A percentile compares a stretch with the other conserved stretches of the same genome.
These are phyloP conservation scores for Ceratocystis cacaofunesta DNA, from an alignment of 2,329 filamentous ascomycete genomes.

Conservation along the genomic window DNA sequence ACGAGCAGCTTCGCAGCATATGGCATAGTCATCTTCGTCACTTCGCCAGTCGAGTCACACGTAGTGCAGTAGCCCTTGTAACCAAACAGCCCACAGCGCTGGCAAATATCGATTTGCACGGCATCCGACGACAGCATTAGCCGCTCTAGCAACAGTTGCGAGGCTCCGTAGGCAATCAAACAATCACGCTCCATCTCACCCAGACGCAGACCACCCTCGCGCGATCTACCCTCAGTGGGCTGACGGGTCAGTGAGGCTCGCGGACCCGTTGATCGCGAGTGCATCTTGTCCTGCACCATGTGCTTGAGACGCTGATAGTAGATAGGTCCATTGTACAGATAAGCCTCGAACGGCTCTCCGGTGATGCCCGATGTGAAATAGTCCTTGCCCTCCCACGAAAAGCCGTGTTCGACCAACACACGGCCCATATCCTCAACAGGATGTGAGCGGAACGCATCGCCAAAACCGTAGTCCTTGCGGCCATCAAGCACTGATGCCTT, in stretches of 20 bases:
- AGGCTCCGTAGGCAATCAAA: slow-evolving; percentile 89
- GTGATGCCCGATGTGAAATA: slow-evolving; percentile 92
- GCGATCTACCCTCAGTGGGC: slow-evolving; percentile 85
- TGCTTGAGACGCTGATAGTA: slow-evolving; percentile 99
- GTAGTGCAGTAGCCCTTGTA: slow-evolving; percentile 91
- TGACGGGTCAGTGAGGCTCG: slow-evolving; percentile 85
- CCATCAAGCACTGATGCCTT: slow-evolving; percentile 84
- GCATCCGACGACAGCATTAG: slow-evolving; percentile 91
- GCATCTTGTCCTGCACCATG: slow-evolving; percentile 99
- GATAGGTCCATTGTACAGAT: slow-evolving; percentile 97
- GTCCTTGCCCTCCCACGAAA: slow-evolving; percentile 94
- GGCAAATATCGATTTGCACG: slow-evolving; percentile 84
- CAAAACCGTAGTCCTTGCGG: slow-evolving; percentile 69
- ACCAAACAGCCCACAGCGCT: slow-evolving; percentile 85
- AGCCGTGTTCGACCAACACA: slow-evolving; percentile 73
- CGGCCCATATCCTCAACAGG: slow-evolving; percentile 79
- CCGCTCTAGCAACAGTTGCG: slow-evolving; percentile 78
- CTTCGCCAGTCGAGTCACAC: slow-evolving; percentile 69
- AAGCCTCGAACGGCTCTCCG: slow-evolving; percentile 81
- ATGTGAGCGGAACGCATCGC: slow-evolving; percentile 68
- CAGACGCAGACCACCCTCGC: slow-evolving; percentile 79
- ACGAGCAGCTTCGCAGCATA: slow-evolving; percentile 94
- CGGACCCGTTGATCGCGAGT: slow-evolving; percentile 80
- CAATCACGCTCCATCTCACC: slow-evolving; percentile 99
- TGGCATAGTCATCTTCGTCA: slow-evolving; percentile 89